Percentiles rank a stretch among this genome's conserved stretches.
Conservation (phyloP, 2,329 filamentous ascomycete species). For the Fusarium sambucinum region DNA sequence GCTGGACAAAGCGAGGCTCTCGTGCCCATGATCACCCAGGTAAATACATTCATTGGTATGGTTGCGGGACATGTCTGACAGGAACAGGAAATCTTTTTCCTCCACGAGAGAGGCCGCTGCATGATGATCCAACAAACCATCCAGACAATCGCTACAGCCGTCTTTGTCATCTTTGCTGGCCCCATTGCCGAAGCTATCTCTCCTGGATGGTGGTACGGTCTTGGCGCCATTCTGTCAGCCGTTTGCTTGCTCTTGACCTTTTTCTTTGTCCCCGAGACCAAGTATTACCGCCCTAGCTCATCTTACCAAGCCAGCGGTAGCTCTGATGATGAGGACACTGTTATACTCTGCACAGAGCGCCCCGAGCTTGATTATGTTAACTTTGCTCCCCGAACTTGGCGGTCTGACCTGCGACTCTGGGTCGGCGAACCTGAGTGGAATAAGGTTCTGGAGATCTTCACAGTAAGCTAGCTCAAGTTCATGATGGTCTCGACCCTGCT, state of each 20-base stretch:
- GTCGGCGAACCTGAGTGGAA: slow-evolving; percentile 36
- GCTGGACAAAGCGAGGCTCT: slow-evolving; percentile 40
- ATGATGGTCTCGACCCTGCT: background rate
- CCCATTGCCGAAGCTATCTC: slow-evolving; percentile 19
- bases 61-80: background rate
- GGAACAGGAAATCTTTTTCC: slow-evolving; percentile 40
- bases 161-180: slow-evolving; percentile 22
- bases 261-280: slow-evolving; percentile 27
- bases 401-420: slow-evolving; percentile 41
- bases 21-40: slow-evolving; percentile 29
- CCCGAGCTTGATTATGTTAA: slow-evolving; percentile 40
- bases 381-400: slow-evolving; percentile 37
- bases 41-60: background rate
- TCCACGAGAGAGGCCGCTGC: slow-evolving; percentile 36
- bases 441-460: slow-evolving; percentile 28
- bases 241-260: slow-evolving; percentile 6
- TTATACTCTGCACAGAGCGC: slow-evolving; percentile 30
- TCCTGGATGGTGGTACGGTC: slow-evolving; percentile 24
- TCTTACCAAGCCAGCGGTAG: slow-evolving; percentile 9
- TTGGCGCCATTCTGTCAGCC: slow-evolving; percentile 17
- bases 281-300: slow-evolving; percentile 18
- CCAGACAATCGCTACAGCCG: slow-evolving; percentile 33
- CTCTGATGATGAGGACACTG: slow-evolving; percentile 10
- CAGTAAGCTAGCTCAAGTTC: slow-evolving; percentile 1
- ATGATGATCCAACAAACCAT: slow-evolving; percentile 44